Base-by-base conservation (phyloP, 2,329 filamentous ascomycete genomes). In the Arthrobotrys sphaeroides region DNA sequence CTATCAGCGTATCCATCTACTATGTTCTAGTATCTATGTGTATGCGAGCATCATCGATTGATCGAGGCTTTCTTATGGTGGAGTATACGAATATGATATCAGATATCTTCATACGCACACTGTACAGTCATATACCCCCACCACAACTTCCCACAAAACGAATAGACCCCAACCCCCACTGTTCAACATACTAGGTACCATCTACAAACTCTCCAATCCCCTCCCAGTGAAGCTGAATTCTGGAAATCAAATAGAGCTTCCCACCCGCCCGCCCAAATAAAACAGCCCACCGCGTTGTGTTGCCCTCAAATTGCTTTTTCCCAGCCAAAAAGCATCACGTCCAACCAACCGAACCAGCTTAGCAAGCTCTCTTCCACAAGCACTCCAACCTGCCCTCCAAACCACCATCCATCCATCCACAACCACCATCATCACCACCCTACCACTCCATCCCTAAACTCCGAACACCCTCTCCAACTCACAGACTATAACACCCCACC, bases 401-500 rank as follows among this genome's bases (percentile, higher is more conserved):
- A 16, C 20, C 26, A 16, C 38, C 62, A 43, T 22, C 45, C n/a
- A n/a, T 10, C 36, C 40, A 12, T 26, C 57, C 9, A 16, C 22
- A 45, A 36, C 47, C 28, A 33, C 47, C 49, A 20, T 28, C 10
- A 18, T 22, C 24, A 49, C 4, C n/a, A 40, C 38, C 42, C 55
- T 80, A 81, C 79, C 77, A 77, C 77, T 69, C 33, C 68, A 73
- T 66, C 42, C 65, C 49, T 73, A 28, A 18, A 62, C 66, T 61
- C n/a, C 59, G 62, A 49, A 45, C 77, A 20, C 24, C 55, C n/a
- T 16, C 26, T 53, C 57, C 47, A 49, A 20, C 38, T 36, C 65
- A 45, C 77, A 69, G n/a, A n/a, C n/a, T n/a, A n/a, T n/a, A n/a
- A n/a, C 40, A 51, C 22, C 22, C 43, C 55, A 68, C 31, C 42